Conservation (phyloP, 495 filamentous ascomycete genomes). For the Neurospora sp. region DNA sequence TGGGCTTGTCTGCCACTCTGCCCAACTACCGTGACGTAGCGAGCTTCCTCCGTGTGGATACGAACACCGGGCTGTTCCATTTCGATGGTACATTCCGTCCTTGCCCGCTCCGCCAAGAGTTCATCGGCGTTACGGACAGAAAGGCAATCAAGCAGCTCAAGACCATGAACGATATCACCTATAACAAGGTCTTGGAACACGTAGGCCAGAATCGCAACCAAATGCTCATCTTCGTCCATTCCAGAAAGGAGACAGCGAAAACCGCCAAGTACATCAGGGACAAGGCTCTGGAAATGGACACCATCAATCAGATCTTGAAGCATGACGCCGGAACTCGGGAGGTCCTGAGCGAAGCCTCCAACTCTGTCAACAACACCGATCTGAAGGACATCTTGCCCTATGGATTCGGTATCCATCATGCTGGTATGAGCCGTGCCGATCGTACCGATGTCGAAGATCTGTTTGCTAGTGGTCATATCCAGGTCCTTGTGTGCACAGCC, state of each 20-base stretch:
- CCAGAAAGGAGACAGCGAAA: conserved; percentile 94
- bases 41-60: conserved; percentile 88
- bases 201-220: conserved; percentile 84
- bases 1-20: conserved; percentile 89
- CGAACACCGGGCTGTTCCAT: conserved; percentile 77
- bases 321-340: conserved; percentile 89
- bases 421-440: conserved; percentile 88
- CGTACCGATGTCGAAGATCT: conserved; percentile 91
- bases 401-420: conserved; percentile 96
- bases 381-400: conserved; percentile 94
- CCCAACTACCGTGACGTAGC: conserved; percentile 97
- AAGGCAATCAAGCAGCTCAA: conserved; percentile 99
- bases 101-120: conserved; percentile 90
- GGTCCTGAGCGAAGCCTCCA: conserved; percentile 74
- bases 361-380: conserved; percentile 71
- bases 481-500: conserved; percentile 94
- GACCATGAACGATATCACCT: conserved; percentile 98
- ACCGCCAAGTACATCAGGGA: conserved; percentile 93
- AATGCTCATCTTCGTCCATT: conserved; percentile 98
- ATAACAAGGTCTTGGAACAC: conserved; percentile 95
- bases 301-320: conserved; percentile 89
- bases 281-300: conserved; percentile 91
- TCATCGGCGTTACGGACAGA: conserved; percentile 94
- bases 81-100: conserved; percentile 93
- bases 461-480: conserved; percentile 80